Base-by-base conservation (phyloP, 108 stramenopile genomes). In the Pseudonitzschia delicatissima region DNA sequence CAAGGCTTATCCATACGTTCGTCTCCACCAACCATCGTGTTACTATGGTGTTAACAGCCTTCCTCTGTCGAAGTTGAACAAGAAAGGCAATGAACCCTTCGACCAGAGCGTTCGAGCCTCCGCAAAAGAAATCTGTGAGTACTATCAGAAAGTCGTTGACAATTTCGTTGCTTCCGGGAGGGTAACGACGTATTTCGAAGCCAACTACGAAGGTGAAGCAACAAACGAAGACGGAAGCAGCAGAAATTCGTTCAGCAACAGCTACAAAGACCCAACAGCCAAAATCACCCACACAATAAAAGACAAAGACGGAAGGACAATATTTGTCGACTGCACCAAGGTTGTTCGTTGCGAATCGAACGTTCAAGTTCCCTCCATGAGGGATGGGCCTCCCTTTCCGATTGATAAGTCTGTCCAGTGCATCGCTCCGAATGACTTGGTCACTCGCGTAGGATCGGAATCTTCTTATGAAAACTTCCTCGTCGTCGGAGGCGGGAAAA, bases 1-100 rank as follows among this genome's bases (percentile, higher is more conserved):
- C 18, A 20, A 66, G 37, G 67, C 69, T 1, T 77, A 77, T 51
- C 45, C 37, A 59, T 77, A 66, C 42, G 76, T 77, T 15, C 33
- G 13, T 18, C 39, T 77, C 1, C 76, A 77, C 32, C 76, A 77
- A 49, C 70, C 76, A 7, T 58, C 64, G 3, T 29, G 61, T n/a
- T 27, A 27, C 1, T 77, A 77, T 60, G 76, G 76, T 4, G 70
- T 77, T 13, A 35, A 40, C 9, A 49, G 44, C 9, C 15, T 44
- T 15, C 58, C 65, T 57, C 42, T 77, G 52, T 69, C 57, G 17
- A 63, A 63, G 7, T 31, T 64, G 29, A 23, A 40, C 2, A 64
- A 65, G 11, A 39, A 66, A 9, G 45, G 47, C 34, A 55, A 55
- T 5, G 53, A 55, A 55, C 7, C 18, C 2, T 65, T 55, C 50